Base-by-base conservation (phyloP, 176 grass and related monocot species). In the Saccharum spontaneum region DNA sequence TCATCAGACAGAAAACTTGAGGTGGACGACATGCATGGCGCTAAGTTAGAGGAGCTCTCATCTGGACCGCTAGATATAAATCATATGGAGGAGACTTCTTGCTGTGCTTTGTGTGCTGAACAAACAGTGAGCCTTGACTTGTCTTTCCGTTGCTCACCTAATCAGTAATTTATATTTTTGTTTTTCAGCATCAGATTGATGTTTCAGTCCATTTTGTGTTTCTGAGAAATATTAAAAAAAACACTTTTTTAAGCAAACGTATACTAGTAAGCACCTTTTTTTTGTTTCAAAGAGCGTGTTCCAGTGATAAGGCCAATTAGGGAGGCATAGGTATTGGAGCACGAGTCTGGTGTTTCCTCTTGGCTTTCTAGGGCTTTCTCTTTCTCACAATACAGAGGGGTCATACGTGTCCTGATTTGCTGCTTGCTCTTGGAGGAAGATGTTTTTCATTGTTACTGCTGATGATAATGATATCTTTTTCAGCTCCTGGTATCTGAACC, bases 271-370 rank as follows among this genome's bases (percentile, higher is more conserved):
- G 26, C 22, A 24, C 57, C 12, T 28, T 28, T 28, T 28, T 10
- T 64, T 15, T 31, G n/a, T 24, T 28, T 63, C 60, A 12, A 23
- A 16, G 8, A 54, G 33, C n/a, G 17, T 40, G 50, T 57, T 54
- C 33, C 3, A 57, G 12, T 31, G 62, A 68, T 36, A 76, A 20
- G 6, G 59, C 63, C 41, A 22, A 33, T 38, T 46, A 49, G 6
- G 30, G 17, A 18, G 65, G 8, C 72, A 86, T 86, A 83, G 88
- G n/a, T 86, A 79, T 78, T 83, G 68, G 30, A 46, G 79, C 75
- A 61, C 37, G 83, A 48, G 64, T 82, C 84, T 82, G 74, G 36
- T 57, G 83, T 77, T 86, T 78, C 44, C 79, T 86, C 77, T 90
- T 86, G 79, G 78, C 65, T 46, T 46, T 90, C 64, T 71, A 10